Conservation (phyloP, 495 filamentous ascomycete genomes). For the Cairneyella variabilis region DNA sequence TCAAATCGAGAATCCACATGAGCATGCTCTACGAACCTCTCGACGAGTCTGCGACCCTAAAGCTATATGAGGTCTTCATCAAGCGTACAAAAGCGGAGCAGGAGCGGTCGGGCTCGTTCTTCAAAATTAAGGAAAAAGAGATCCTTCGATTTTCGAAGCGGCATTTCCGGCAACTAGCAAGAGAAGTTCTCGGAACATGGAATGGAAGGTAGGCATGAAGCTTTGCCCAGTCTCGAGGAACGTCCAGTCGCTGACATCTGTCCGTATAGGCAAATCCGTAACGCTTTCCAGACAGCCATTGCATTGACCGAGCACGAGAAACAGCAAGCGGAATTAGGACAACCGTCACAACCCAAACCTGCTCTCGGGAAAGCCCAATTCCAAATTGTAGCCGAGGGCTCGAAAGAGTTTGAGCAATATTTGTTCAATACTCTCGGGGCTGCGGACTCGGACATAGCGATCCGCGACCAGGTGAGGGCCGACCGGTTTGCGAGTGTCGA, state of each 20-base stretch:
- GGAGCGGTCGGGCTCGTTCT: slow-evolving; percentile 4
- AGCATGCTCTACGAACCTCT: slow-evolving; percentile 43
- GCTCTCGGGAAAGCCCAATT: slow-evolving; percentile 21
- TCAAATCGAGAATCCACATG: slow-evolving; percentile 44
- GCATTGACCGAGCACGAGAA: slow-evolving; percentile 24
- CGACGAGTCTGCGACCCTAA: slow-evolving; percentile 24
- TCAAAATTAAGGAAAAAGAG: slow-evolving; percentile 21
- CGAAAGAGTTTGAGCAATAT: slow-evolving; percentile 26
- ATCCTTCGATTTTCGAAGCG: slow-evolving; percentile 13
- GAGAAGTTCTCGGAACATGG: slow-evolving; percentile 21
- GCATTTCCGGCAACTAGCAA: slow-evolving; percentile 9
- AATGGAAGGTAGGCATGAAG: slow-evolving; percentile 17
- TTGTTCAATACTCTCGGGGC: slow-evolving; percentile 18
- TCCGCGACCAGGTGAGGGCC: slow-evolving; percentile 12
- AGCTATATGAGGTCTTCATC: slow-evolving; percentile 35
- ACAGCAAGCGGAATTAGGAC: slow-evolving; percentile 12
- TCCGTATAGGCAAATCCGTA: slow-evolving; percentile 26
- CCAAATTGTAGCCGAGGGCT: slow-evolving; percentile 24
- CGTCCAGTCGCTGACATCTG: not conserved
- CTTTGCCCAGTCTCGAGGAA: not conserved
- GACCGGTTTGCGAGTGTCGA: not conserved
- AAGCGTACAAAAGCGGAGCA: slow-evolving; percentile 20
- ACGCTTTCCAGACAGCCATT: slow-evolving; percentile 32
- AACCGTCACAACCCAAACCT: not conserved
- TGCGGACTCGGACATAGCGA: slow-evolving; percentile 18